These are phyloP conservation scores for Aspergillus sp. DNA, from an alignment of 2,329 filamentous ascomycete genomes.

Conservation along the genomic window DNA sequence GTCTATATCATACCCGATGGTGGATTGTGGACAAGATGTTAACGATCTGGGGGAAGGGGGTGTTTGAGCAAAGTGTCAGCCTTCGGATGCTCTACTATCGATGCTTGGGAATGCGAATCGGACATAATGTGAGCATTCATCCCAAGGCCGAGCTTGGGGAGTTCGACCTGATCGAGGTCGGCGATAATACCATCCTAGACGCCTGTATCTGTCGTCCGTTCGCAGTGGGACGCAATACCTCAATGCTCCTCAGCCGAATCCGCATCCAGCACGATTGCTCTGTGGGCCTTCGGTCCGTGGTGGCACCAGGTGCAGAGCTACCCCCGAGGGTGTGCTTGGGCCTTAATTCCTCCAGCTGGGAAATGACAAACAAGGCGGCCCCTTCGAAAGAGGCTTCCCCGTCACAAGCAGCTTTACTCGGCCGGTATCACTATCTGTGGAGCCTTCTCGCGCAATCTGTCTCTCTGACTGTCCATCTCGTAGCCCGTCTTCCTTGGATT, in stretches of 20 bases:
- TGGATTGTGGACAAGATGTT: conserved; percentile 58
- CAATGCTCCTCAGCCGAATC: conserved; percentile 57
- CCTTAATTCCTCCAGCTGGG: conserved; percentile 59
- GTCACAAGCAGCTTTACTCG: too few relatives aligned
- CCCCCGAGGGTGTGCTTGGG: conserved; percentile 54
- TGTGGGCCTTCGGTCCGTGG: conserved; percentile 50
- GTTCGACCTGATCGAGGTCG: conserved; percentile 57
- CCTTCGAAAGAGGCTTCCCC: too few relatives aligned
- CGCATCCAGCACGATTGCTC: conserved; percentile 49
- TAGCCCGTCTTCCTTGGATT: too few relatives aligned
- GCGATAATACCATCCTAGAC: conserved; percentile 50
- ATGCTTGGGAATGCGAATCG: conserved; percentile 55
- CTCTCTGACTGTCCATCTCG: too few relatives aligned
- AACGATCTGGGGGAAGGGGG: conserved; percentile 47
- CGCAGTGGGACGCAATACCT: conserved; percentile 56
- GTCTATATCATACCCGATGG: conserved; percentile 57
- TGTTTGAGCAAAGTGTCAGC: conserved; percentile 23
- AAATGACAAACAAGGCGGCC: conserved; percentile 21
- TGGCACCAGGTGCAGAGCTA: conserved; percentile 52
- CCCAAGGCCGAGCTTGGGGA: conserved; percentile 50
- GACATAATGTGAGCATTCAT: conserved; percentile 50
- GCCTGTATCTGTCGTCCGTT: conserved; percentile 53
- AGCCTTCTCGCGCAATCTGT: too few relatives aligned
- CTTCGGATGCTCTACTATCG: conserved; percentile 49
- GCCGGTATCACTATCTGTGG: too few relatives aligned